Evolutionary conservation across 306 rosid species (phyloP), one percentile per base, ranked within the genome.

Genomic region (Lupinus albus): DNA sequence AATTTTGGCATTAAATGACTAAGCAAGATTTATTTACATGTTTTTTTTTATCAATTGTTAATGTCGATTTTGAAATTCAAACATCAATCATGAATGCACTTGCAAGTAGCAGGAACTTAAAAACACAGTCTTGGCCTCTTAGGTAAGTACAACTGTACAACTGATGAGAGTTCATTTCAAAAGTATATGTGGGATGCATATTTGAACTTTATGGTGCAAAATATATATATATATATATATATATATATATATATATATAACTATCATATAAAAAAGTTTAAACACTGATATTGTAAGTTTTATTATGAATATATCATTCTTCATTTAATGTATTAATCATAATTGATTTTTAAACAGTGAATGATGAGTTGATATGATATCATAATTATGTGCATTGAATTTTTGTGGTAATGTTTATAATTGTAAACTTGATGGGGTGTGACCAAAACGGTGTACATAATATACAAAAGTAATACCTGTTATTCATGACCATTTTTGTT

Each of bases 61-160:
- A 60, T 48, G 45, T n/a, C 9, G n/a, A 49, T 25, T 68, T 69
- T 61, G 46, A 69, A 61, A 44, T 76, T 42, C 59, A 52, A 59
- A 50, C 14, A 41, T 49, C 59, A 75, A 5, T 21, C 32, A 7
- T 10, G 15, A 36, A 59, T 10, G 15, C 50, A 59, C 21, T 41
- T 36, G 61, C 59, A 7, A 18, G 35, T 42, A 14, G 28, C 48
- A 28, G 13, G 47, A 39, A 44, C 45, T 28, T 25, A 7, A 0
- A 5, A 54, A 51, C 11, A 38, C n/a, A n/a, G n/a, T 20, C 17
- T 25, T 25, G n/a, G n/a, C n/a, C n/a, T 2, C 11, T 39, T 11
- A 3, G 35, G 14, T 38, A 8, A 41, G 44, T 4, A 8, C 41
- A 47, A n/a, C 8, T 7, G 44, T 4, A 8, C 41, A 47, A n/a